Percentiles rank a stretch among this genome's conserved stretches.
These are phyloP conservation scores for Xylariaceae sp. DNA, from an alignment of 2,329 filamentous ascomycete species.

Conservation along the genomic window DNA sequence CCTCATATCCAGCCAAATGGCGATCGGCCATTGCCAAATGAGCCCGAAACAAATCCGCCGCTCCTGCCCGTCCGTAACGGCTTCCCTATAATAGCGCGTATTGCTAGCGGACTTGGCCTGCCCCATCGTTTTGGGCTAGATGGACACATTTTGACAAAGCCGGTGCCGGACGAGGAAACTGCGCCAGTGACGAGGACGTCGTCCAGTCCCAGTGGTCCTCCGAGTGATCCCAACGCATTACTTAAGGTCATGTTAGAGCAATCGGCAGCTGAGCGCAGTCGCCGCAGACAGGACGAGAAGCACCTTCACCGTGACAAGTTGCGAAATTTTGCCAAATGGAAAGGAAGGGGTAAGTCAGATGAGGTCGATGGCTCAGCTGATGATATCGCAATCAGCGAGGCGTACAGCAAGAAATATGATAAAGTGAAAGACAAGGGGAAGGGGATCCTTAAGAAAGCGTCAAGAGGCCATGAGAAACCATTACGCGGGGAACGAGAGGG, in stretches of 20 bases:
- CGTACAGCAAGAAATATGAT: slow-evolving; percentile 3
- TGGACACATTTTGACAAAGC: slow-evolving; percentile 20
- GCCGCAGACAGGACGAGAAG: slow-evolving; percentile 24
- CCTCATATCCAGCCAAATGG: slow-evolving; percentile 1
- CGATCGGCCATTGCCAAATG: background rate
- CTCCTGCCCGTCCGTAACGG: slow-evolving; percentile 9
- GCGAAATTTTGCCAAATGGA: slow-evolving; percentile 15
- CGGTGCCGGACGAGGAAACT: slow-evolving; percentile 7
- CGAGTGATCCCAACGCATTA: slow-evolving; percentile 17
- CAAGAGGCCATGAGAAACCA: background rate
- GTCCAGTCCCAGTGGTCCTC: slow-evolving; percentile 1
- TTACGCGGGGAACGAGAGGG: background rate
- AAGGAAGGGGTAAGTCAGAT: slow-evolving; percentile 17
- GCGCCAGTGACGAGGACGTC: slow-evolving; percentile 1
- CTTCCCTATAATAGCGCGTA: slow-evolving; percentile 17
- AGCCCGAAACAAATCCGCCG: background rate
- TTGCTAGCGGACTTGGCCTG: slow-evolving; percentile 14
- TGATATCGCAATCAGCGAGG: background rate
- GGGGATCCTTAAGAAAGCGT: background rate
- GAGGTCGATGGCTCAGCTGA: background rate
- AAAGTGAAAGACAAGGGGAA: slow-evolving; percentile 19
- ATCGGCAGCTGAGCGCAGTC: slow-evolving; percentile 21
- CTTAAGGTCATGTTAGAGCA: slow-evolving; percentile 21
- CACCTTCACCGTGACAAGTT: slow-evolving; percentile 16
- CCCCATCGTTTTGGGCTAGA: slow-evolving; percentile 24